Evolutionary conservation across 345 rosid species (phyloP), one percentile per base, ranked within the genome.

Genomic region (Sisymbrium irio): DNA sequence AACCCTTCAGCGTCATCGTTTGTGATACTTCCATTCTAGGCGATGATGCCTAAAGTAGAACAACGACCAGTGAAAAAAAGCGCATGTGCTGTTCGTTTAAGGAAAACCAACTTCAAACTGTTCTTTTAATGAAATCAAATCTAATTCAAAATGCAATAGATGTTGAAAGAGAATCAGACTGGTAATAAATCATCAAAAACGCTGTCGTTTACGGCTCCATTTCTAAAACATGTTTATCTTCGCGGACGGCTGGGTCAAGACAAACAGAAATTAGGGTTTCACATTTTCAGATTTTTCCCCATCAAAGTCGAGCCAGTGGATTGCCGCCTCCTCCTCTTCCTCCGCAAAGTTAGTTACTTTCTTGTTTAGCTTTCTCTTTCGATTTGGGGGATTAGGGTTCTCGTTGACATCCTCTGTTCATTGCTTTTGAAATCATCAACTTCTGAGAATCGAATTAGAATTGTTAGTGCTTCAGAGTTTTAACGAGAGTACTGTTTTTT

Each of bases 281-380:
- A 72, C 65, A 25, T 79, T 66, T 70, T 78, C n/a, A 80, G 75
- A 63, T 30, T 78, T 78, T 67, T 39, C 28, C 28, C 78, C 33
- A 3, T 22, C 25, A 20, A 28, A 18, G 75, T 81, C 30, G 77
- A 72, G 39, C 41, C 73, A 18, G 62, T 66, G 13, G 82, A 32
- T 60, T 73, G 7, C 80, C 87, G 39, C 86, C 82, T n/a, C 80
- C 82, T n/a, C 80, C 82, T 19, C 89, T 80, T 55, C 72, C 71
- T 67, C 75, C 75, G 40, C 74, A 83, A n/a, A 89, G 90, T 89
- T 22, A 84, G 90, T 79, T 35, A 47, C 18, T 66, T 56, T 65
- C 27, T 25, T 17, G 5, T 28, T 39, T 42, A 22, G 40, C 1
- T 56, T 17, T 60, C 50, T 39, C 13, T 37, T 22, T 56, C 25